Conservation (phyloP, 1,284 basidiomycete species). For the Boletus sp. region DNA sequence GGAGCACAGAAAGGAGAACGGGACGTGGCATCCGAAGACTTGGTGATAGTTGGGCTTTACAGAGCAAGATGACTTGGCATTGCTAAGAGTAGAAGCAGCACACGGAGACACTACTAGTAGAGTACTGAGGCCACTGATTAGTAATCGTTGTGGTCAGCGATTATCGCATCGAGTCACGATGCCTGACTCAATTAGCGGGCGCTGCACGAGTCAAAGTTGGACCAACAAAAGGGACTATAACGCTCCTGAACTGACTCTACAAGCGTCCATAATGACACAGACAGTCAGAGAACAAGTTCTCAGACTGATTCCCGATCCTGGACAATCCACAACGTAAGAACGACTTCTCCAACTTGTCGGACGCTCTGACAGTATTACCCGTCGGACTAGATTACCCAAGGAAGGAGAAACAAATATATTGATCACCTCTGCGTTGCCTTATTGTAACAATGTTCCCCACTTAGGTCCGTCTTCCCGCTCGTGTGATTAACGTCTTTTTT, state of each 20-base stretch:
- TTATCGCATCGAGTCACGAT: constrained; percentile 2
- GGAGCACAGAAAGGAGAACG: background rate
- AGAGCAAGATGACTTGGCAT: background rate
- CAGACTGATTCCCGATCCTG: constrained; percentile 51
- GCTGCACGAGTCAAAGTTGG: no score
- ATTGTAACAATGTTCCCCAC: constrained; percentile 99
- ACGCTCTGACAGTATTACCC: constrained; percentile 13
- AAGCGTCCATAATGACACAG: constrained; percentile 46
- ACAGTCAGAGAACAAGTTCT: constrained; percentile 66
- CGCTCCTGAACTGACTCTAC: background rate
- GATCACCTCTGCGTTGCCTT: constrained; percentile 95
- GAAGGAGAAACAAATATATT: constrained; percentile 84
- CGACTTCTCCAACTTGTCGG: constrained; percentile 6
- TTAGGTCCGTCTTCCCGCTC: constrained; percentile 51
- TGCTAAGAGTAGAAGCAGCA: background rate
- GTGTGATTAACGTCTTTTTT: constrained; percentile 6
- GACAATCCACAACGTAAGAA: constrained; percentile 45
- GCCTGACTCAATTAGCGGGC: no score
- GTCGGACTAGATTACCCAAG: constrained; percentile 65
- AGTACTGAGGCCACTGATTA: constrained; percentile 1
- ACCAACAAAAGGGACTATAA: background rate
- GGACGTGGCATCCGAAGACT: background rate
- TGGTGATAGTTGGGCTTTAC: background rate
- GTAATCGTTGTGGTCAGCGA: constrained; percentile 4
- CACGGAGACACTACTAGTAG: no score